Conservation (phyloP, 768 basidiomycete species). For the Auricularia sp. region DNA sequence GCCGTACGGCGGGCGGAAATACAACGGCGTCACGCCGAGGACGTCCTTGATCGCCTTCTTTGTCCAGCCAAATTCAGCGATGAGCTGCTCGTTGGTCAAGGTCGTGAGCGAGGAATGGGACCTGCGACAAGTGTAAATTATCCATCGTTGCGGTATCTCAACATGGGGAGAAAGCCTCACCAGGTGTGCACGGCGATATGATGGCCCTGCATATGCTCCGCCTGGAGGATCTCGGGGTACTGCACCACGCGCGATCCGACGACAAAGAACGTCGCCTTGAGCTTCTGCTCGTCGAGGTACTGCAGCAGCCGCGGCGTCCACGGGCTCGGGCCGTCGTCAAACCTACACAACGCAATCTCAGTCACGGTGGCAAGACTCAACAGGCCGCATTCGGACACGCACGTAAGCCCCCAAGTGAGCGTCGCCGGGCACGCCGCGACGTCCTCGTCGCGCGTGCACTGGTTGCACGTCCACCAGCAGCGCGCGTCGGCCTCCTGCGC, state of each 20-base stretch:
- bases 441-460: constrained; percentile 59
- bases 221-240: constrained; percentile 57
- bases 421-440: constrained; percentile 66
- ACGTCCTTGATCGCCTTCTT: constrained; percentile 79
- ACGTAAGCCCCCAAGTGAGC: constrained; percentile 41
- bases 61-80: constrained; percentile 84
- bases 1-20: constrained; percentile 75
- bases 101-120: constrained; percentile 67
- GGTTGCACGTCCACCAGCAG: constrained; percentile 79
- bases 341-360: constrained; percentile 22
- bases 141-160: not conserved
- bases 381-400: constrained; percentile 15
- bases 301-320: constrained; percentile 66
- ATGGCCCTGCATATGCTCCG: constrained; percentile 68
- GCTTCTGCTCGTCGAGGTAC: constrained; percentile 51
- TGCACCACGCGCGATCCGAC: constrained; percentile 75
- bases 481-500: constrained; percentile 42
- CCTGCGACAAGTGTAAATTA: constrained; percentile 22
- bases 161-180: constrained; percentile 18
- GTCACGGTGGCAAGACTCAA: not conserved
- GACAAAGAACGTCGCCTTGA: constrained; percentile 81
- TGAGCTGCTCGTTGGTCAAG: constrained; percentile 65
- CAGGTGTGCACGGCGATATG: constrained; percentile 68
- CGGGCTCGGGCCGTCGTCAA: constrained; percentile 73
- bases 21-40: constrained; percentile 65